Percentiles rank a stretch among this genome's conserved stretches.
Conservation (phyloP, 305 asterid genomes). For the Fraxinus paxiana region DNA sequence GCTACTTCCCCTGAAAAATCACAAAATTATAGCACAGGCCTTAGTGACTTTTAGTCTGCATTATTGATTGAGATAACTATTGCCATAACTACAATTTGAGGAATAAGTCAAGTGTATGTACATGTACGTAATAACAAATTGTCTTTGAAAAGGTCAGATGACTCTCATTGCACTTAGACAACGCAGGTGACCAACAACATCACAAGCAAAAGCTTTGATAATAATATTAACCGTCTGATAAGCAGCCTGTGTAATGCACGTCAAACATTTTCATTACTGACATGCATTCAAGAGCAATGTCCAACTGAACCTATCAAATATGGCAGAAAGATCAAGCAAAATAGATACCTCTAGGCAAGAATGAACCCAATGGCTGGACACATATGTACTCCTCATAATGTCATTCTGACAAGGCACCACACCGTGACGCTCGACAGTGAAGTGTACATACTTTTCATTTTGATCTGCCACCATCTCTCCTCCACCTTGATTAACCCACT, state of each 20-base stretch:
- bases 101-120: background rate
- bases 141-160: background rate
- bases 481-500: slow-evolving; percentile 82
- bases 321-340: slow-evolving; percentile 5
- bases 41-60: background rate
- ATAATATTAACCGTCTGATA: slow-evolving; percentile 13
- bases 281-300: background rate
- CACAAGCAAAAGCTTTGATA: background rate
- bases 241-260: slow-evolving; percentile 6
- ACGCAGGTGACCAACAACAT: background rate
- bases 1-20: background rate
- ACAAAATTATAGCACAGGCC: background rate
- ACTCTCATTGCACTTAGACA: background rate
- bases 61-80: background rate
- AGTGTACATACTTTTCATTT: slow-evolving; percentile 49
- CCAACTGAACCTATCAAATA: slow-evolving; percentile 17
- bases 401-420: slow-evolving; percentile 31
- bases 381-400: slow-evolving; percentile 40
- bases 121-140: background rate
- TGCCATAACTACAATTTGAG: background rate
- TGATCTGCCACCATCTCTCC: slow-evolving; percentile 68
- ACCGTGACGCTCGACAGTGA: slow-evolving; percentile 80
- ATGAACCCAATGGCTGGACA: slow-evolving; percentile 84
- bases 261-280: slow-evolving; percentile 10
- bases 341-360: slow-evolving; percentile 74